Conservation (phyloP, 1,284 basidiomycete genomes). For the Fomitopsis pinicola region DNA sequence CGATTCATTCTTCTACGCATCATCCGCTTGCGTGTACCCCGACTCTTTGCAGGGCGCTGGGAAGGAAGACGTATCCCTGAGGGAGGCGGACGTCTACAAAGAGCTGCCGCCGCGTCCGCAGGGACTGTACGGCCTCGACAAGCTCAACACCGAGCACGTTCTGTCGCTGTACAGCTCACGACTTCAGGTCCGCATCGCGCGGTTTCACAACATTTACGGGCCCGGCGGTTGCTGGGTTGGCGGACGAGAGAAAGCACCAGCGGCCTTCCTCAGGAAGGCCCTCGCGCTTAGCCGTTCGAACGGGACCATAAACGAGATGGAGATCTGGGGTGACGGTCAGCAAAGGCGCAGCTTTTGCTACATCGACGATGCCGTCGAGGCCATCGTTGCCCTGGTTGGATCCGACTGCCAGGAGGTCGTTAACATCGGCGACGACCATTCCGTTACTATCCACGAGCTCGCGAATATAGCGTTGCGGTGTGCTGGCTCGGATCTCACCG, state of each 20-base stretch:
- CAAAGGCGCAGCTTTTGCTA: constrained; percentile 54
- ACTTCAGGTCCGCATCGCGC: constrained; percentile 44
- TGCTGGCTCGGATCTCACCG: constrained; percentile 26
- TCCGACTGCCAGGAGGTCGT: constrained; percentile 34
- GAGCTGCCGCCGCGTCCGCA: constrained; percentile 38
- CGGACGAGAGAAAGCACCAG: constrained; percentile 56
- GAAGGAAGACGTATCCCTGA: constrained; percentile 36
- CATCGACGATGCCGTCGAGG: constrained; percentile 50
- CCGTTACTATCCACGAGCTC: constrained; percentile 41
- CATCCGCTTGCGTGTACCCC: constrained; percentile 58
- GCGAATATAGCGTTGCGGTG: constrained; percentile 36
- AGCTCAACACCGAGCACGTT: constrained; percentile 47
- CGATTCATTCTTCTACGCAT: constrained; percentile 47
- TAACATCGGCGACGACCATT: constrained; percentile 50
- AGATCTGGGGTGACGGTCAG: constrained; percentile 54
- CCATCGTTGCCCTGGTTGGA: constrained; percentile 37
- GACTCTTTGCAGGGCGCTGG: constrained; percentile 34
- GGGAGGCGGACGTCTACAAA: constrained; percentile 41
- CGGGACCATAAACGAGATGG: constrained; percentile 26
- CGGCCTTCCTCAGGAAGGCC: constrained; percentile 53
- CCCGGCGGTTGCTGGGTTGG: constrained; percentile 47
- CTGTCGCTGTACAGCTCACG: constrained; percentile 28
- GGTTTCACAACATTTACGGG: constrained; percentile 60
- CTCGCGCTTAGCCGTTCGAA: constrained; percentile 28
- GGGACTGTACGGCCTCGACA: constrained; percentile 57